Evolutionary conservation across 176 grass and related monocot species (phyloP), one percentile per base, ranked within the genome.

Genomic region (Carex scoparia): DNA sequence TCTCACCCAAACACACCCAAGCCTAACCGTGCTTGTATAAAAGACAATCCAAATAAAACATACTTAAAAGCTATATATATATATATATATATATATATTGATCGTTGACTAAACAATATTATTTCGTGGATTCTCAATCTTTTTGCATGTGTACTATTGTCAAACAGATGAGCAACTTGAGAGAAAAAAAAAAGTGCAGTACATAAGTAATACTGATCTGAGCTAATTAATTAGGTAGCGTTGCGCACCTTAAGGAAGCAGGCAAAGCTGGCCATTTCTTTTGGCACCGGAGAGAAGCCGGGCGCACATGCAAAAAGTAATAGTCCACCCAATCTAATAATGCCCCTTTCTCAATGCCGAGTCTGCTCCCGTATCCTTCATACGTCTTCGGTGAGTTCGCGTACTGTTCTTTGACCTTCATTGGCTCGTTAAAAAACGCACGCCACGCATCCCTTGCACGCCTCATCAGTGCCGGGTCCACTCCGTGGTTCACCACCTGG

Each of bases 331-430:
- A 97, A 73, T 97, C 94, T 3, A 97, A 91, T 72, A 59, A 66
- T 0, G 85, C 94, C 2, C 87, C 90, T 33, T 85, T 89, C 51
- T 86, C 49, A 7, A 89, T 85, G 19, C 94, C 94, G 38, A 97
- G 90, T 16, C 94, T 87, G 86, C 94, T 97, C 23, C 94, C 94
- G 82, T 97, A 97, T 23, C 94, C 94, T 89, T 97, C 94, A 73
- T 94, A 97, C n/a, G 94, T 94, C 16, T 85, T 82, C 61, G 94
- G 94, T 6, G 88, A 92, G 87, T 97, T 97, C 0, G 91, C 92
- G 23, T 97, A 94, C 0, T 42, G 86, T 82, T 91, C 86, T 81
- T 92, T 92, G n/a, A 83, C 88, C 67, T 89, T 92, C 35, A 85
- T 82, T 2, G 92, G 92, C 65, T 87, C 90, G 14, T 58, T 9